These are phyloP conservation scores for Trichoderma sp. DNA, from an alignment of 2,329 filamentous ascomycete species.

Conservation along the genomic window DNA sequence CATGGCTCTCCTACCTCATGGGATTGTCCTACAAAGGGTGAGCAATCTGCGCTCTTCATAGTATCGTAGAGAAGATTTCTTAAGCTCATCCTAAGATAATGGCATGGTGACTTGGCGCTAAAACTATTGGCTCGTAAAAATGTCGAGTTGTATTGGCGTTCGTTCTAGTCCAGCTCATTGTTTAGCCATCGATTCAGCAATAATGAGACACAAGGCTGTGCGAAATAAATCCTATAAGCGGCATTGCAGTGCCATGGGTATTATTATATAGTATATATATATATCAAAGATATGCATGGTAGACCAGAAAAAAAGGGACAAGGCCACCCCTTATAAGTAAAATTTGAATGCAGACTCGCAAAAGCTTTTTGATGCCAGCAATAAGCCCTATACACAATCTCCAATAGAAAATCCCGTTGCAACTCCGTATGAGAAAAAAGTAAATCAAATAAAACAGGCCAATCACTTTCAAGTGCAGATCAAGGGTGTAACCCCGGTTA, in stretches of 20 bases:
- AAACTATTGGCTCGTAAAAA: neutral
- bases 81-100: no score
- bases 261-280: slow-evolving; percentile 10
- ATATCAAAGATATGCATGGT: slow-evolving; percentile 2
- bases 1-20: neutral
- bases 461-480: neutral
- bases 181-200: neutral
- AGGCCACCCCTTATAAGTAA: neutral
- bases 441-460: neutral
- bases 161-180: neutral
- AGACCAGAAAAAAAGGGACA: neutral
- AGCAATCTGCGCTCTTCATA: neutral
- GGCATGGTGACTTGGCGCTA: neutral
- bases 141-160: neutral
- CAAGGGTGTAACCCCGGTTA: neutral
- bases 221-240: slow-evolving; percentile 14
- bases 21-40: neutral
- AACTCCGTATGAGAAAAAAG: slow-evolving; percentile 10
- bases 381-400: slow-evolving; percentile 16
- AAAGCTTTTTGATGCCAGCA: slow-evolving; percentile 23
- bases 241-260: slow-evolving; percentile 10
- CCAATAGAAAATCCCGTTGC: neutral
- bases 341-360: slow-evolving; percentile 10
- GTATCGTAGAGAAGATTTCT: neutral
- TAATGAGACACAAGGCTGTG: neutral